Evolutionary conservation across 75 land plant species (phyloP), one percentile per base, ranked within the genome.

Genomic region (Gnetum montanum): DNA sequence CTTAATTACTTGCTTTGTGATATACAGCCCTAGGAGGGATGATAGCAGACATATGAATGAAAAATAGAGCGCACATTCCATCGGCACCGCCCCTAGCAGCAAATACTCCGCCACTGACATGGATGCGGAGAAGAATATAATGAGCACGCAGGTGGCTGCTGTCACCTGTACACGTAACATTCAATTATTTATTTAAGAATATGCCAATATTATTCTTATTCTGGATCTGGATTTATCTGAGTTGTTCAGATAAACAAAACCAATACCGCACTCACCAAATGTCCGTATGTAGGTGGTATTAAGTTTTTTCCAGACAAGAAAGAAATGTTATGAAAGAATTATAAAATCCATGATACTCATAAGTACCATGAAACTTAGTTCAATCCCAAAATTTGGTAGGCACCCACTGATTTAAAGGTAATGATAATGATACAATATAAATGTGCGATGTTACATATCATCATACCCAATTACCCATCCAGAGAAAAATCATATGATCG

Each of bases 111-210:
- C 60, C 61, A 76, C 68, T 0, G 92, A 83, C 76, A 79, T 71
- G 0, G 92, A 77, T 3, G 92, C 71, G 7, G 92, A 80, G 71
- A 87, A 86, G 54, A 83, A 72, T 23, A 86, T 81, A 75, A 83
- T 86, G 66, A 83, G 79, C 1, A 81, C 61, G 31, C 72, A 64
- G 2, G 91, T 86, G 48, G 81, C 91, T 24, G 83, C 91, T 34
- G 91, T 70, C 54, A 73, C 74, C 87, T 86, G 68, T 45, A 6
- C 12, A 62, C 0, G 4, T 1, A 66, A 15, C 29, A 33, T 20
- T 7, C 10, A 3, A 55, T 50, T 16, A 19, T 3, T 3, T 13
- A 4, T 46, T 4, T 28, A 31, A 41, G 25, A 15, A 60, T 24
- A 24, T 46, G 5, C 10, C 16, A 22, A 24, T 31, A 43, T 4